A percentile compares a stretch with the other conserved stretches of the same genome.
Conservation (phyloP, 352 stramenopile genomes). For the Phytophthora pinifolia region DNA sequence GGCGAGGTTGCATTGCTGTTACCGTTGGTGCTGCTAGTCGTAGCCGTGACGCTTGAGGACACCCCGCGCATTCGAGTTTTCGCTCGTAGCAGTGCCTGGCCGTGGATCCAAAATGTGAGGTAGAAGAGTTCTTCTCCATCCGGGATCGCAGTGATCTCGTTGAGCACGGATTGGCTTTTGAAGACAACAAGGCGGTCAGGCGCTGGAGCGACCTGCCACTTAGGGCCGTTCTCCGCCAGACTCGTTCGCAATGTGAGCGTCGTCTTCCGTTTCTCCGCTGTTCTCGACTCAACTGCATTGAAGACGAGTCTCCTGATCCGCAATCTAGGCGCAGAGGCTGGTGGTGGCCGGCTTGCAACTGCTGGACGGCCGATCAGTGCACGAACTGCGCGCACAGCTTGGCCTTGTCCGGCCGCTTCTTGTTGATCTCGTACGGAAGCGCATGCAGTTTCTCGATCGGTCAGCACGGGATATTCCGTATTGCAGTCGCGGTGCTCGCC, state of each 20-base stretch:
- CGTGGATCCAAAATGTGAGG: conserved; percentile 85
- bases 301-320: conserved; percentile 56
- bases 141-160: conserved; percentile 55
- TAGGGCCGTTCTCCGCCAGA: conserved; percentile 24
- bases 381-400: conserved; percentile 72
- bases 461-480: conserved; percentile 61
- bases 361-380: conserved; percentile 57
- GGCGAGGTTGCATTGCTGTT: no score
- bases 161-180: conserved; percentile 63
- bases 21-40: no score
- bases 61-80: no score
- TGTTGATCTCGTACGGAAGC: conserved; percentile 84
- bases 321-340: conserved; percentile 74
- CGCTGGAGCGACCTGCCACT: conserved; percentile 32
- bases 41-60: no score
- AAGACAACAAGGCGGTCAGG: conserved; percentile 71
- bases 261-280: conserved; percentile 9
- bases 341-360: conserved; percentile 38
- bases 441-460: conserved; percentile 79
- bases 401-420: conserved; percentile 40
- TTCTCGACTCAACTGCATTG: conserved; percentile 24
- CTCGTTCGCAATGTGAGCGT: conserved; percentile 41
- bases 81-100: conserved; percentile 48
- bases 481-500: conserved; percentile 47
- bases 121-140: conserved; percentile 48